Percentiles rank a stretch among this genome's conserved stretches.
These are phyloP conservation scores for Penstemon eatonii DNA, from an alignment of 257 asterid species.

Conservation along the genomic window DNA sequence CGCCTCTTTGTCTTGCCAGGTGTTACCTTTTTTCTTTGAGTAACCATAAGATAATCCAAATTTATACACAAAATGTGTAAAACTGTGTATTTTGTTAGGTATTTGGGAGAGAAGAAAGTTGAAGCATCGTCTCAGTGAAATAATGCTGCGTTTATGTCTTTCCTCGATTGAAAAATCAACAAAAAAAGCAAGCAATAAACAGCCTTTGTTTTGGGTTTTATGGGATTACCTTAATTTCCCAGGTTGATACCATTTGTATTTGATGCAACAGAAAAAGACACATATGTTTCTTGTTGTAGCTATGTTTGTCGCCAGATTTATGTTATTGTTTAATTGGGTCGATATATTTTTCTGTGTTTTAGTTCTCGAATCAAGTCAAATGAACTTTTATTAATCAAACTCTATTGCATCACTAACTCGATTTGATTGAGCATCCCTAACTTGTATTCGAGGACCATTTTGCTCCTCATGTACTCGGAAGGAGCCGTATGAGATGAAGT, in stretches of 20 bases:
- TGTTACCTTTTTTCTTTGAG: neutral
- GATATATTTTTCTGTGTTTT: too few species aligned
- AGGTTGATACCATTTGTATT: conserved; percentile 6
- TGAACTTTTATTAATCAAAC: too few species aligned
- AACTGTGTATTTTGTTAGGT: conserved; percentile 32
- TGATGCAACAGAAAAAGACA: conserved; percentile 14
- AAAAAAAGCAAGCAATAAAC: neutral
- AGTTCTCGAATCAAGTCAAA: too few species aligned
- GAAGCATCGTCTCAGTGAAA: conserved; percentile 35
- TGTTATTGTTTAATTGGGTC: too few species aligned
- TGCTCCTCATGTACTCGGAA: too few species aligned
- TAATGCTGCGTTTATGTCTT: conserved; percentile 6
- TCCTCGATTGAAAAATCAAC: conserved; percentile 11
- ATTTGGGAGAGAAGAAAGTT: conserved; percentile 54
- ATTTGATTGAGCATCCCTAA: too few species aligned
- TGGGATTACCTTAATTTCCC: conserved; percentile 18
- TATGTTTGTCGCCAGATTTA: neutral
- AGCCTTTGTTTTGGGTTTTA: conserved; percentile 13
- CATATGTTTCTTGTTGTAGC: neutral
- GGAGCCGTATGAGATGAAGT: too few species aligned
- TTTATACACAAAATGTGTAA: neutral
- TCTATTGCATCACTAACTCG: too few species aligned
- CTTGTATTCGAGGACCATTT: too few species aligned
- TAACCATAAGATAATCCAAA: neutral
- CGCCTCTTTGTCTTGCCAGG: neutral